A percentile compares a stretch with the other conserved stretches of the same genome.
These are phyloP conservation scores for Setaria viridis DNA, from an alignment of 202 grass and related monocot species.

Conservation along the genomic window DNA sequence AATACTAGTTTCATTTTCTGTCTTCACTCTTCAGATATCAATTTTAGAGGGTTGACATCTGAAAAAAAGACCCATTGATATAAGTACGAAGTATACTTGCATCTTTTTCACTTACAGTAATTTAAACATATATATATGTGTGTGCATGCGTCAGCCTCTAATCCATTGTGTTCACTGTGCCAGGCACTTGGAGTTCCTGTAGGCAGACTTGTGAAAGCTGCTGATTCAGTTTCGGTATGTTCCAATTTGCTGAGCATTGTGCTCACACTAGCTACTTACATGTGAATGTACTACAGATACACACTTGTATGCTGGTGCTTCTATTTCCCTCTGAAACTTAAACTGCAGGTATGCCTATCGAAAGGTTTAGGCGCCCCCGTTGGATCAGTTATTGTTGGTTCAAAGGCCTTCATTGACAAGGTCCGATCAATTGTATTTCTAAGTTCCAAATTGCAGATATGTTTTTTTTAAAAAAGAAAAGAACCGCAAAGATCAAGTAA, in stretches of 20 bases:
- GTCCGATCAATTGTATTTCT: slow-evolving; percentile 10
- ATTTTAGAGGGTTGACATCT: background rate
- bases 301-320: background rate
- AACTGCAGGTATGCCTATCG: slow-evolving; percentile 83
- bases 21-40: background rate
- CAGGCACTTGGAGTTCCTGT: slow-evolving; percentile 91
- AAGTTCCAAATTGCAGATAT: background rate
- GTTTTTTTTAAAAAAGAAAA: background rate
- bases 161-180: background rate
- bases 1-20: background rate
- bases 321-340: background rate
- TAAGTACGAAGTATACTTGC: background rate
- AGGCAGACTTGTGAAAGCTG: slow-evolving; percentile 76
- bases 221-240: slow-evolving; percentile 93
- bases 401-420: slow-evolving; percentile 74
- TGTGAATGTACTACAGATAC: background rate
- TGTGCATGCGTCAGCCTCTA: background rate
- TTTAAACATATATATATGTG: background rate
- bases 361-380: slow-evolving; percentile 96
- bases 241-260: background rate
- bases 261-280: background rate
- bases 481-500: background rate
- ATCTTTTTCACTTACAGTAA: background rate
- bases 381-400: slow-evolving; percentile 89
- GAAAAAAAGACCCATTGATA: background rate